Evolutionary conservation across 345 rosid genomes (phyloP).

Genomic region (Corchorus olitorius): DNA sequence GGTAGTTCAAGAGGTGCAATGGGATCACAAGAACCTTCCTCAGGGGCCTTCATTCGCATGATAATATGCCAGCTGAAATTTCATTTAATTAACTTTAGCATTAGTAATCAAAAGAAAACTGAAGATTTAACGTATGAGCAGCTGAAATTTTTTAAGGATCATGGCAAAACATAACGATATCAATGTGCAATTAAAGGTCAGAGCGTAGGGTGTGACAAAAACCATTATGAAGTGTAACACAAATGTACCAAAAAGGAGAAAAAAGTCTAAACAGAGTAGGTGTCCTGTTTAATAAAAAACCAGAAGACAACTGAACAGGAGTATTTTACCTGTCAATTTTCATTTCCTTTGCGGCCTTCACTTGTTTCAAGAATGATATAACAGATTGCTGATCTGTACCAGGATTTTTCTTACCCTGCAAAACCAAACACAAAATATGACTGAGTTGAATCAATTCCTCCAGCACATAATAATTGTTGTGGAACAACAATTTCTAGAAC

Average conservation of each 20-base stretch:
- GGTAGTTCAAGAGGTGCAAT: constrained; percentile 73
- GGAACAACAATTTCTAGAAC: background rate
- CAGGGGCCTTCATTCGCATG: constrained; percentile 59
- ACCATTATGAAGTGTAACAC: background rate
- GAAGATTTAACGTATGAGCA: background rate
- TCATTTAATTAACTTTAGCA: constrained; percentile 4
- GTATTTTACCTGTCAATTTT: constrained; percentile 61
- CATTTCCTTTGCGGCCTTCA: constrained; percentile 63
- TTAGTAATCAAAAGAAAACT: background rate
- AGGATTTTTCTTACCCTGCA: constrained; percentile 79
- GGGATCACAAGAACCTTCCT: constrained; percentile 64
- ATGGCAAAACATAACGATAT: background rate
- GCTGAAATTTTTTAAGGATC: background rate
- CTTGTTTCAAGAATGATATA: constrained; percentile 52
- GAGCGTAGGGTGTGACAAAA: background rate
- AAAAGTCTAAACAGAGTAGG: background rate
- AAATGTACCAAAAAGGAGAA: background rate
- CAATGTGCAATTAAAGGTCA: background rate
- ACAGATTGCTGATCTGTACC: constrained; percentile 55
- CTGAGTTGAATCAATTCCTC: constrained; percentile 3
- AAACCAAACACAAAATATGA: constrained; percentile 14
- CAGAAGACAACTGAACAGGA: background rate
- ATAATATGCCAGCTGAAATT: constrained; percentile 67
- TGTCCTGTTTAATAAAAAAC: background rate
- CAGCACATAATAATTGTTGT: background rate